Evolutionary conservation across 2,329 filamentous ascomycete species (phyloP).

Genomic region (Aspergillus sp.): DNA sequence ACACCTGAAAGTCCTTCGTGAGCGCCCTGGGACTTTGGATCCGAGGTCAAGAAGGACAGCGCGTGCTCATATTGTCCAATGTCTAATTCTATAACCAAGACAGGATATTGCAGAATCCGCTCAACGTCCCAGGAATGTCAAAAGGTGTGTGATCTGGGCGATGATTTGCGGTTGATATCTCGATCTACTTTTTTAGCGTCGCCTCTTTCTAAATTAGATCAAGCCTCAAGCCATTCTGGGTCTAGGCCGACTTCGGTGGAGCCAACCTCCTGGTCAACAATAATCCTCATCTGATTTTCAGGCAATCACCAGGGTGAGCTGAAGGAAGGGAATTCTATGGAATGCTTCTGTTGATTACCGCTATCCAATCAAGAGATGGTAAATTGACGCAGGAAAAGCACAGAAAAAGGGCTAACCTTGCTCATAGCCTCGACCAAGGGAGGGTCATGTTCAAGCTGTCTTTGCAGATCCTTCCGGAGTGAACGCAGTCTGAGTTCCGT

Average conservation of each 20-base stretch:
- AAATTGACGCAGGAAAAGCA: background rate
- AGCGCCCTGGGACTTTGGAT: background rate
- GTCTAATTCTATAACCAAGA: background rate
- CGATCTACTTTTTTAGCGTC: conserved; percentile 15
- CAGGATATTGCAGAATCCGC: conserved; percentile 1
- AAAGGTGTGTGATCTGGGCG: background rate
- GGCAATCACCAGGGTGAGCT: background rate
- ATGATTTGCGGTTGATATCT: conserved; percentile 14
- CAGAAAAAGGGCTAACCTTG: background rate
- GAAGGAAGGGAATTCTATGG: background rate
- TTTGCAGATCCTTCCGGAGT: conserved; percentile 2
- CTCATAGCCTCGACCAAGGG: background rate
- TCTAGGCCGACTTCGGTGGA: conserved; percentile 2
- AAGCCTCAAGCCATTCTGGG: conserved; percentile 7
- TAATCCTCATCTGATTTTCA: conserved; percentile 1
- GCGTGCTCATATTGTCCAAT: conserved; percentile 14
- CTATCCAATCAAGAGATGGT: background rate
- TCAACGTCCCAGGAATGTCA: conserved; percentile 8
- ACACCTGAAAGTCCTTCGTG: background rate
- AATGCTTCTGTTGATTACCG: background rate
- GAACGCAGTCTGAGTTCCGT: background rate
- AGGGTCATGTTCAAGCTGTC: background rate
- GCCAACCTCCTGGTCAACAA: too few relatives aligned
- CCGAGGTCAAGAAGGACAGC: conserved; percentile 5
- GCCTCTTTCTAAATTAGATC: conserved; percentile 9